Percentiles rank a stretch among this genome's conserved stretches.
phyloP scores from a whole-genome alignment of 139 green algal species.

The Chlamydomonas schloesseri region DNA sequence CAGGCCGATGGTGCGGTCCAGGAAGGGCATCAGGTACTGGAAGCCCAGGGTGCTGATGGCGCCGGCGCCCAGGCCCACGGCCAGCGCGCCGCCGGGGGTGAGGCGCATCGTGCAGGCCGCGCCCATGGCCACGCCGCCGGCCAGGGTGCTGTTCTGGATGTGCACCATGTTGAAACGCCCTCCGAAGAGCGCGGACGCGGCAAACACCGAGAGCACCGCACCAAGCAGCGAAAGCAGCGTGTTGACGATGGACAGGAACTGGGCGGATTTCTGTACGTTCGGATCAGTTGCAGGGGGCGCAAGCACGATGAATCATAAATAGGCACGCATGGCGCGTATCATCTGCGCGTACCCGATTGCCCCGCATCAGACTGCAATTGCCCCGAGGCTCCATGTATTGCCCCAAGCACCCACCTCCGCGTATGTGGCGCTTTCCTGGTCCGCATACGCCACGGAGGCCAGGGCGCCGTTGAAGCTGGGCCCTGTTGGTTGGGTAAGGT shows the following conservation, averaged over 20 bases:
- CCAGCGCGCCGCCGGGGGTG: constrained; percentile 56
- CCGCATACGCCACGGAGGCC: constrained; percentile 40
- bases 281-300: no score
- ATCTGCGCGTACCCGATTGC: no score
- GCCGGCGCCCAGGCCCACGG: constrained; percentile 63
- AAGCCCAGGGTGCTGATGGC: constrained; percentile 63
- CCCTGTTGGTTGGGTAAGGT: no score
- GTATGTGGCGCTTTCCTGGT: neutral
- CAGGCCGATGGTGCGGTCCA: constrained; percentile 66
- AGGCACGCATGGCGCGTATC: no score
- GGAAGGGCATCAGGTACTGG: constrained; percentile 51
- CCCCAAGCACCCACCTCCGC: constrained; percentile 2
- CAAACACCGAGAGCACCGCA: constrained; percentile 64
- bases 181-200: constrained; percentile 35
- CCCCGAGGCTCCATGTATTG: no score
- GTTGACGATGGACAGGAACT: constrained; percentile 72
- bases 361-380: no score
- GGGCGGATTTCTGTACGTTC: constrained; percentile 39
- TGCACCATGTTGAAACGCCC: constrained; percentile 47
- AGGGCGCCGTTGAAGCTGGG: constrained; percentile 77
- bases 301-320: no score
- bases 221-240: constrained; percentile 71
- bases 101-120: constrained; percentile 59
- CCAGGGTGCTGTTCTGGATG: constrained; percentile 72
- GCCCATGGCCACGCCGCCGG: constrained; percentile 78